phyloP scores from a whole-genome alignment of 176 grass and related monocot species.

The Paspalum notatum region DNA sequence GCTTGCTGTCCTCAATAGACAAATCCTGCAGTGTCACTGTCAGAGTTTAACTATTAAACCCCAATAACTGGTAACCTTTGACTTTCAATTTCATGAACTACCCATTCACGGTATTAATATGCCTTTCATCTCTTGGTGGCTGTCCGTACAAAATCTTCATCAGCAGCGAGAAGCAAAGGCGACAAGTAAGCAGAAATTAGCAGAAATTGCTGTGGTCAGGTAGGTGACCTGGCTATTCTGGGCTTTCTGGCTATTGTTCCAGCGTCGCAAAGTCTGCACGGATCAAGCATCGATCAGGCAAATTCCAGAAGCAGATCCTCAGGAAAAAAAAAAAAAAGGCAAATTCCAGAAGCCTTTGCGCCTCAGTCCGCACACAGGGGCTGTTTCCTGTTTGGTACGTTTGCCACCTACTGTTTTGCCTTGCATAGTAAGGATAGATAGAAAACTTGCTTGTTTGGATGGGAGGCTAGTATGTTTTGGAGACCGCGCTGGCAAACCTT shows the following conservation, averaged over 20 bases:
- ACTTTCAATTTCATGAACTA: not conserved
- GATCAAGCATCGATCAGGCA: conserved; percentile 13
- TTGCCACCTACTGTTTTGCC: too few species aligned
- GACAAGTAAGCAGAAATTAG: not conserved
- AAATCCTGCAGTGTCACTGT: not conserved
- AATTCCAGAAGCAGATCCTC: conserved; percentile 28
- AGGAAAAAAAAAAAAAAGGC: too few species aligned
- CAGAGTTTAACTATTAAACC: not conserved
- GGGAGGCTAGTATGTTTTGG: too few species aligned
- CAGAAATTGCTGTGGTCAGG: not conserved
- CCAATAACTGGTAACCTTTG: not conserved
- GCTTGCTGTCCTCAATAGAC: not conserved
- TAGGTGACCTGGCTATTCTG: not conserved
- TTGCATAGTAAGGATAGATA: too few species aligned
- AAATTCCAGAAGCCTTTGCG: not conserved
- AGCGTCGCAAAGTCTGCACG: not conserved
- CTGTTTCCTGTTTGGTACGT: too few species aligned
- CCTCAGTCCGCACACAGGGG: too few species aligned
- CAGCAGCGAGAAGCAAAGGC: not conserved
- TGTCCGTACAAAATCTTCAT: conserved; percentile 1
- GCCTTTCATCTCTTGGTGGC: not conserved
- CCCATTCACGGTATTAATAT: not conserved
- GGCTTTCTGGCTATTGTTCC: conserved; percentile 4
- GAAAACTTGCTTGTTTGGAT: too few species aligned
- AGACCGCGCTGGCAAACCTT: too few species aligned